Base-by-base conservation (phyloP, 225 moss, liverwort and hornwort genomes). In the Polytrichum formosum region DNA sequence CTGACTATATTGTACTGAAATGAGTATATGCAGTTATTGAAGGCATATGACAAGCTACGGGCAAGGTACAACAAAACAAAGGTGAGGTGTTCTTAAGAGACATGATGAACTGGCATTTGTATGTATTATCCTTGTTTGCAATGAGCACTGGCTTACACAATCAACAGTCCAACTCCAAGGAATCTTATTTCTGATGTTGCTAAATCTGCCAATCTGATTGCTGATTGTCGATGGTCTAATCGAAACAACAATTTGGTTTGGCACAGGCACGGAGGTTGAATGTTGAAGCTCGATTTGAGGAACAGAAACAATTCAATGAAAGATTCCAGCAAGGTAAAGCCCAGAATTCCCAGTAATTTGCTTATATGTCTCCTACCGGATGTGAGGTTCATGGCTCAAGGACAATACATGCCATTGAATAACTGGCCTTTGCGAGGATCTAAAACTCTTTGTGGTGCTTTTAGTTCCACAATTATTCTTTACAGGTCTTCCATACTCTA, bases 221-320 rank as follows among this genome's bases (percentile, higher is more conserved):
- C n/a, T 66, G 53, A 53, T 67, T 67, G 25, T 13, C 46, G 16
- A 46, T 54, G 23, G 67, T 13, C 53, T 67, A 28, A 67, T 54
- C 2, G 13, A 22, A 53, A 5, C 27, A 13, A 25, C 8, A 4
- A 53, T n/a, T 46, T 1, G 53, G 23, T 53, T 53, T 54, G 6
- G 54, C 23, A 67, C 46, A 86, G 74, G 71, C 83, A 20, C 76
- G 80, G 63, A 87, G 83, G 78, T 25, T 76, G 20, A 76, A 87
- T 55, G 71, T 80, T 66, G 83, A 83, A 69, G 69, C 61, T 31
- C 83, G 78, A 53, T 83, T 83, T 70, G 87, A 80, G 74, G 83
- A 80, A 70, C 80, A 83, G 27, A 77, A 68, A 16, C 76, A 73
- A 56, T 76, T 75, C 25, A 75, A 83, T 55, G 73, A 73, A 68